Evolutionary conservation across 257 asterid genomes (phyloP).

Genomic region (Thymus mandschuricus): DNA sequence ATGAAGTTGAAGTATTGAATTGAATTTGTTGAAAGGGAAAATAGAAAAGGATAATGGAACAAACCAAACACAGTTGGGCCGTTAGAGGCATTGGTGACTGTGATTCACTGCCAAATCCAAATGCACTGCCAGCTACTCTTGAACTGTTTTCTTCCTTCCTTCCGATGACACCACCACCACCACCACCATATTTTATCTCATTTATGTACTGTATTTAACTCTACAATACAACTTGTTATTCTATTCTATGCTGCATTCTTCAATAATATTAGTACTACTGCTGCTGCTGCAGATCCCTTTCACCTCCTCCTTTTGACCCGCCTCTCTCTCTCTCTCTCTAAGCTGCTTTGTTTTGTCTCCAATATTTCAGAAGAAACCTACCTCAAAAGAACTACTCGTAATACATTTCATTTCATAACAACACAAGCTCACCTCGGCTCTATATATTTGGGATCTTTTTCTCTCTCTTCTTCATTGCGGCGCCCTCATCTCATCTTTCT

Average conservation of each 20-base stretch:
- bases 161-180: no score
- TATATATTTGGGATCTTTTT: constrained; percentile 41
- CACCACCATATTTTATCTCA: no score
- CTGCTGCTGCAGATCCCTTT: constrained; percentile 31
- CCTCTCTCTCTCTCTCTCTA: constrained; percentile 29
- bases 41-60: constrained; percentile 17
- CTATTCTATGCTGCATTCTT: constrained; percentile 16
- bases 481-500: constrained; percentile 35
- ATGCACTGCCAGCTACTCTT: constrained; percentile 43
- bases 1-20: background rate
- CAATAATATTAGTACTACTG: background rate
- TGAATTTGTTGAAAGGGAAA: background rate
- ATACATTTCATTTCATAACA: no score
- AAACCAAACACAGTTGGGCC: background rate
- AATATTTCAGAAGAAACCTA: no score
- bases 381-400: no score
- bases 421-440: constrained; percentile 27
- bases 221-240: constrained; percentile 6
- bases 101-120: constrained; percentile 23
- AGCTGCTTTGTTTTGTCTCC: background rate
- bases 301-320: constrained; percentile 31
- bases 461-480: constrained; percentile 28
- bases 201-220: constrained; percentile 3
- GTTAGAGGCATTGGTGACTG: background rate
- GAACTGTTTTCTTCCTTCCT: constrained; percentile 32